Conservation (phyloP, 768 basidiomycete genomes). For the Mycena floridula region DNA sequence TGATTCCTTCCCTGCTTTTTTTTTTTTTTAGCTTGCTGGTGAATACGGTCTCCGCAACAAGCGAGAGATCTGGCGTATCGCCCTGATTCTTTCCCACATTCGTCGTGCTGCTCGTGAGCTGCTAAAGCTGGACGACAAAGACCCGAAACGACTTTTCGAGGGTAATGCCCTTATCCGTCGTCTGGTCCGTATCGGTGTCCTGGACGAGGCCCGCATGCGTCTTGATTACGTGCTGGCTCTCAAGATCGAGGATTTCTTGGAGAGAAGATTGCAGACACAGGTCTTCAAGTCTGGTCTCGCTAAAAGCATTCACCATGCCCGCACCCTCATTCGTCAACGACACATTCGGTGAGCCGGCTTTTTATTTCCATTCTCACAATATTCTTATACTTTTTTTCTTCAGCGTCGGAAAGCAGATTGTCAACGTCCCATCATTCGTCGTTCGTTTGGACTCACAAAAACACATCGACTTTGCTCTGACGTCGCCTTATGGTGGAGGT, state of each 20-base stretch:
- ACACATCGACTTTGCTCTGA: conserved; percentile 98
- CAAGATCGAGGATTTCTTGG: conserved; percentile 99
- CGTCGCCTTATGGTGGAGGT: conserved; percentile 94
- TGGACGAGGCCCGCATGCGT: conserved; percentile 98
- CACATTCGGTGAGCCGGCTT: conserved; percentile 80
- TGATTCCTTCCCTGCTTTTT: not conserved
- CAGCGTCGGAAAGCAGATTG: conserved; percentile 97
- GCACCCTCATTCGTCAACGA: conserved; percentile 95
- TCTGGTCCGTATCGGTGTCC: conserved; percentile 98
- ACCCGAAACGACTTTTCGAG: conserved; percentile 99
- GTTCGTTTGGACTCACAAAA: conserved; percentile 99
- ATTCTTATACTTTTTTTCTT: conserved; percentile 4
- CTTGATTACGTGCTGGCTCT: conserved; percentile 99
- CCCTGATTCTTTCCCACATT: conserved; percentile 97
- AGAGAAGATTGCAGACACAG: conserved; percentile 97
- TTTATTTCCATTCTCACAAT: not conserved
- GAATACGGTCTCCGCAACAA: conserved; percentile 99
- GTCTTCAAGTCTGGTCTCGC: conserved; percentile 99
- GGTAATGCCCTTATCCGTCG: conserved; percentile 94
- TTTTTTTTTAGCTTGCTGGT: conserved; percentile 76
- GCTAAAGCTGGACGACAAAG: conserved; percentile 99
- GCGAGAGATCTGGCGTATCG: conserved; percentile 99
- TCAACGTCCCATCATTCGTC: conserved; percentile 97
- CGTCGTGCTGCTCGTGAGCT: conserved; percentile 99
- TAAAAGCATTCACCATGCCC: conserved; percentile 97